Percentiles rank a stretch among this genome's conserved stretches.
Conservation (phyloP, 768 basidiomycete species). For the Phylloporus rhodoxanthus region DNA sequence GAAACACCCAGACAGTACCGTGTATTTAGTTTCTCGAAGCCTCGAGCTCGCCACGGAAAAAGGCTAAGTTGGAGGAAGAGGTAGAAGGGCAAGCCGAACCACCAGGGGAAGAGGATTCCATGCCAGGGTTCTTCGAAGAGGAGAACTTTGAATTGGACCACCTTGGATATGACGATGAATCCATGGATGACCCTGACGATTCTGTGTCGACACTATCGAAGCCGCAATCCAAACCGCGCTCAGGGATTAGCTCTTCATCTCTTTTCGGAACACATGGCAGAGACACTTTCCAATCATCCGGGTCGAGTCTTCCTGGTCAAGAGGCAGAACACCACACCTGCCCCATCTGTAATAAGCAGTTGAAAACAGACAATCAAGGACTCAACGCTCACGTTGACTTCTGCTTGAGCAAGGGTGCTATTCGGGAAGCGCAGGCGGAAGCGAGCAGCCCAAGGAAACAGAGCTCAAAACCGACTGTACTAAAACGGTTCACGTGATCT, state of each 20-base stretch:
- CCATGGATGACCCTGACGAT: slow-evolving; percentile 8
- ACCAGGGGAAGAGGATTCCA: slow-evolving; percentile 29
- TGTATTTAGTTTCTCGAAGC: slow-evolving; percentile 53
- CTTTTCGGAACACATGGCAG: background rate
- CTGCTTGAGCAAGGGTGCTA: slow-evolving; percentile 75
- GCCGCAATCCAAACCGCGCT: slow-evolving; percentile 13
- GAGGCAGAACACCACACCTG: slow-evolving; percentile 41
- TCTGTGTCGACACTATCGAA: background rate
- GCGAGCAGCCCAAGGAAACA: slow-evolving; percentile 19
- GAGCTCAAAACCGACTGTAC: background rate
- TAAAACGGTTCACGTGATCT: slow-evolving; percentile 22
- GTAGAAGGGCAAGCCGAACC: slow-evolving; percentile 16
- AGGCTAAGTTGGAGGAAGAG: slow-evolving; percentile 28
- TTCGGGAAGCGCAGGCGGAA: slow-evolving; percentile 57
- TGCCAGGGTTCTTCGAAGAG: slow-evolving; percentile 53
- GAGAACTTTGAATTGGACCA: slow-evolving; percentile 28
- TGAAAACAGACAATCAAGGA: slow-evolving; percentile 67
- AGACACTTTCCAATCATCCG: slow-evolving; percentile 4
- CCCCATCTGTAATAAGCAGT: slow-evolving; percentile 61
- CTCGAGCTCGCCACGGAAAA: slow-evolving; percentile 35
- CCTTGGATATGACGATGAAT: slow-evolving; percentile 4
- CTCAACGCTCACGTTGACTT: slow-evolving; percentile 88
- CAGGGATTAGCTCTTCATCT: background rate
- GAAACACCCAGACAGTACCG: background rate
- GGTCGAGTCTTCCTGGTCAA: slow-evolving; percentile 13